Conservation (phyloP, 495 filamentous ascomycete genomes). For the Neurospora africana region DNA sequence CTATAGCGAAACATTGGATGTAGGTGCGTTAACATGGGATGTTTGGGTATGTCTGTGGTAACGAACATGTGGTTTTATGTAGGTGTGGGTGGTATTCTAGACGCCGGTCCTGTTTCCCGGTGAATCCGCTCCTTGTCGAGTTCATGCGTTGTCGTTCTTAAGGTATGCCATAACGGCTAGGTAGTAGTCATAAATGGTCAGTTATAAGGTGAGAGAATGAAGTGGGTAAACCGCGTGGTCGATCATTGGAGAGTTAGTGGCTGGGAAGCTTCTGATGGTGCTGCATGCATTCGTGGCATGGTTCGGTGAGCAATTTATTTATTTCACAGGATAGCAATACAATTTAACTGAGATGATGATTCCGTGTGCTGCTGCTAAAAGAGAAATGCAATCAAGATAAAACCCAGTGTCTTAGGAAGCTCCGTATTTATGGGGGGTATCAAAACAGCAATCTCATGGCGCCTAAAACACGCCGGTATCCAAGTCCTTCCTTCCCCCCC, state of each 20-base stretch:
- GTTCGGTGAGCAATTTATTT: background rate
- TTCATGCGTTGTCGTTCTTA: background rate
- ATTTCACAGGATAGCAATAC: background rate
- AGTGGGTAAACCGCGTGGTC: background rate
- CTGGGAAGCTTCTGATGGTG: background rate
- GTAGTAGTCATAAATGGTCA: background rate
- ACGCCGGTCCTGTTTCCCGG: background rate
- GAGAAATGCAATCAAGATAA: background rate
- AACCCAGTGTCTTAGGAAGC: background rate
- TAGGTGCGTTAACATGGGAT: too few relatives aligned
- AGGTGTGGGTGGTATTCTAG: background rate
- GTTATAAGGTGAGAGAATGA: background rate
- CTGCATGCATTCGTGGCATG: background rate
- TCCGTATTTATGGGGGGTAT: background rate
- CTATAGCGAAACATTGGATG: background rate
- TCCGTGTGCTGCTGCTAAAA: background rate
- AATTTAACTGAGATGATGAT: background rate
- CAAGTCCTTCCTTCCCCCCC: background rate
- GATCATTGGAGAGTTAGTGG: background rate
- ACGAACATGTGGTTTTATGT: background rate
- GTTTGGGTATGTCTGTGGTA: too few relatives aligned
- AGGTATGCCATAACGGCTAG: background rate
- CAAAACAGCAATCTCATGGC: background rate
- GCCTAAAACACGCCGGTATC: background rate
- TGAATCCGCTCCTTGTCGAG: background rate